phyloP scores from a whole-genome alignment of 352 stramenopile genomes.

The Globisporangium orthogonon region DNA sequence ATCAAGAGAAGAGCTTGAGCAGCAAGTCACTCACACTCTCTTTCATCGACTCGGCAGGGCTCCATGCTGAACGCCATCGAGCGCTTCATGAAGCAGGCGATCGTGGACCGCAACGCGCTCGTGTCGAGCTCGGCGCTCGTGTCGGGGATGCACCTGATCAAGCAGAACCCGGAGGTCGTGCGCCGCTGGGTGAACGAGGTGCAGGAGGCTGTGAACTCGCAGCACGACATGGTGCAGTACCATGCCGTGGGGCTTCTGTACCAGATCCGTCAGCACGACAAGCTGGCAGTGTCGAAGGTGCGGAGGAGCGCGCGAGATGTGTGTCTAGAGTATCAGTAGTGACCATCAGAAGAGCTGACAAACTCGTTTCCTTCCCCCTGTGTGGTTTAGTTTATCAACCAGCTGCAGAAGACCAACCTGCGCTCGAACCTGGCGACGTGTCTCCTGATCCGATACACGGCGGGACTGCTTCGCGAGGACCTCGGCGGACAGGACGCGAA shows the following conservation, averaged over 20 bases:
- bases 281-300: conserved; percentile 96
- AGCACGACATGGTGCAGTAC: conserved; percentile 99
- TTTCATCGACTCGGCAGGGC: conserved; percentile 13
- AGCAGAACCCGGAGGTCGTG: conserved; percentile 89
- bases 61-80: conserved; percentile 91
- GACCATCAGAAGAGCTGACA: background rate
- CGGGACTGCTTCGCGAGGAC: conserved; percentile 86
- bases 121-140: conserved; percentile 96
- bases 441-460: conserved; percentile 96
- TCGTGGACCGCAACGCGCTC: conserved; percentile 97
- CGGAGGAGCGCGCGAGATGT: background rate
- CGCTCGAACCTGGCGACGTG: conserved; percentile 94
- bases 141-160: conserved; percentile 93
- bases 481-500: conserved; percentile 72
- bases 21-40: background rate
- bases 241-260: conserved; percentile 98
- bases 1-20: no score
- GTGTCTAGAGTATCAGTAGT: background rate
- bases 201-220: conserved; percentile 93
- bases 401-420: conserved; percentile 92
- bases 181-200: conserved; percentile 97
- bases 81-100: conserved; percentile 98
- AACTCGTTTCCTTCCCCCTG: background rate
- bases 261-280: conserved; percentile 98
- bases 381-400: conserved; percentile 51